A percentile compares a stretch with the other conserved stretches of the same genome.
phyloP scores from a whole-genome alignment of 441 rosid species.

The Erysimum pusillum region DNA sequence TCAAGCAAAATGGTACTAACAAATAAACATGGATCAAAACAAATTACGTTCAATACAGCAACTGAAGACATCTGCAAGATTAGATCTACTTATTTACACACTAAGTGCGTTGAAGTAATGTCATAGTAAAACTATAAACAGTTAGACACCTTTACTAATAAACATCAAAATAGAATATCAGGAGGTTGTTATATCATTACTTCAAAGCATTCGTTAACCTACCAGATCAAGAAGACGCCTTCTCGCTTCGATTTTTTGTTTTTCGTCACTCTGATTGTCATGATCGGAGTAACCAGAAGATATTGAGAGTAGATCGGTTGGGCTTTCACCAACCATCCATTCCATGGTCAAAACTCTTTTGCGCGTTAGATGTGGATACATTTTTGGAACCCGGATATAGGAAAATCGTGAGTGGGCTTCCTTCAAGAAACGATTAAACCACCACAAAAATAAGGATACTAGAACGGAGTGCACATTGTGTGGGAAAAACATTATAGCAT shows the following conservation, averaged over 20 bases:
- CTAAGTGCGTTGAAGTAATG: conserved; percentile 6
- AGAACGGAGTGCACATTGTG: not conserved
- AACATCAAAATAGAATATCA: conserved; percentile 2
- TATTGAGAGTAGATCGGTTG: conserved; percentile 68
- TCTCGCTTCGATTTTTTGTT: conserved; percentile 71
- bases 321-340: conserved; percentile 95
- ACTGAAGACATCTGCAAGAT: conserved; percentile 29
- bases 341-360: conserved; percentile 98
- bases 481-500: not conserved
- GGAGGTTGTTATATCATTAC: conserved; percentile 33
- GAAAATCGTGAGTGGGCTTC: conserved; percentile 75
- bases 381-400: conserved; percentile 80
- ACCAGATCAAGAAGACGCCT: conserved; percentile 87
- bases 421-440: conserved; percentile 54
- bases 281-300: conserved; percentile 54
- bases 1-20: conserved; percentile 15
- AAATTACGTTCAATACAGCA: conserved; percentile 17
- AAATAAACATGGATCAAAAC: conserved; percentile 19
- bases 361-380: conserved; percentile 65
- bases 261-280: conserved; percentile 58
- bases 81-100: conserved; percentile 9
- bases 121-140: conserved; percentile 10
- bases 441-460: not conserved
- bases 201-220: conserved; percentile 34
- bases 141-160: conserved; percentile 2